Conservation (phyloP, 371 early-diverging fungal genomes). For the Circinella umbellata region DNA sequence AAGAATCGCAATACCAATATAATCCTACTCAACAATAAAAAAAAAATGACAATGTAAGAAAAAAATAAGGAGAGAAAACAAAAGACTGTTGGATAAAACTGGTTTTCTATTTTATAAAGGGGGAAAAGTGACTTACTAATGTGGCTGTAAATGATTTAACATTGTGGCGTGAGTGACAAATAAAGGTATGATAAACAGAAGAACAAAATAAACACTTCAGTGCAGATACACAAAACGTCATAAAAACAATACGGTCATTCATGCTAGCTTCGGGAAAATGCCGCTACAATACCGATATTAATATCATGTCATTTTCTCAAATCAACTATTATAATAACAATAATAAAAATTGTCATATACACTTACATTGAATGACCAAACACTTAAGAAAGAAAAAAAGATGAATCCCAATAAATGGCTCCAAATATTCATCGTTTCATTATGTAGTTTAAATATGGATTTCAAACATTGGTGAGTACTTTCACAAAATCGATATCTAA, state of each 20-base stretch:
- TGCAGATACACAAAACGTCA: constrained; percentile 65
- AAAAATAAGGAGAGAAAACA: not conserved
- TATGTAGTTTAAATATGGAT: constrained; percentile 71
- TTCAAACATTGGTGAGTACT: constrained; percentile 56
- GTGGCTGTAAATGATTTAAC: constrained; percentile 69
- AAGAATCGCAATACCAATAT: constrained; percentile 71
- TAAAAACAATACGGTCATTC: constrained; percentile 58
- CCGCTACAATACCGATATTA: constrained; percentile 24
- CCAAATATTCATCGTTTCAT: constrained; percentile 78
- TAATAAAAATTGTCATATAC: not conserved
- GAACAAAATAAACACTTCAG: constrained; percentile 73
- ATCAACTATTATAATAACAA: too few species aligned
- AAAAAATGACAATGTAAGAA: not conserved
- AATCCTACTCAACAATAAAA: constrained; percentile 40
- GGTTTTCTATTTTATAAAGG: not conserved
- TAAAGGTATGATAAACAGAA: constrained; percentile 72
- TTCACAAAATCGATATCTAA: constrained; percentile 62
- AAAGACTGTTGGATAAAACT: too few species aligned
- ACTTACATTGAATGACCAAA: constrained; percentile 59
- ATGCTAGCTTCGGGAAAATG: constrained; percentile 57
- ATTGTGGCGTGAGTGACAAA: constrained; percentile 61
- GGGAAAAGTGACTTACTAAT: constrained; percentile 23
- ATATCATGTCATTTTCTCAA: not conserved
- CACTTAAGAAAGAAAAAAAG: constrained; percentile 56
- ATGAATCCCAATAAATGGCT: constrained; percentile 70